Evolutionary conservation across 2,329 filamentous ascomycete genomes (phyloP).

Genomic region (Talaromyces amestolkiae): DNA sequence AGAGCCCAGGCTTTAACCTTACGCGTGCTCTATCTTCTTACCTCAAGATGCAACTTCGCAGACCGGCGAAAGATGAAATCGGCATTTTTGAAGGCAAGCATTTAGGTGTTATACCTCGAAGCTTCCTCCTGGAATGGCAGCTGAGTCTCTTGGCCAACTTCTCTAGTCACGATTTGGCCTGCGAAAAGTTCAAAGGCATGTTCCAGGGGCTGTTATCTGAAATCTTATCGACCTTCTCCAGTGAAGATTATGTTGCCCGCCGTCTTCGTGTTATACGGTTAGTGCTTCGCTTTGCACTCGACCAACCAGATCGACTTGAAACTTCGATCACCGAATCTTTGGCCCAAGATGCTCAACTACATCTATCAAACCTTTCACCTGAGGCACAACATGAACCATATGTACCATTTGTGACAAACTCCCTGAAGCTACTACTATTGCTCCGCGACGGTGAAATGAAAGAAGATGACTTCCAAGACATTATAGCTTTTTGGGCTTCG

Average conservation of each 20-base stretch:
- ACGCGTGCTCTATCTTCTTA: conserved; percentile 38
- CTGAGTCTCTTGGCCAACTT: conserved; percentile 35
- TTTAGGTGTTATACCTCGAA: conserved; percentile 29
- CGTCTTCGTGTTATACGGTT: conserved; percentile 37
- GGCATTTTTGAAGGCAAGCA: conserved; percentile 34
- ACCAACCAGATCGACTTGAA: conserved; percentile 32
- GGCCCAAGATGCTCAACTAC: conserved; percentile 27
- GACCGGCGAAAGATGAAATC: conserved; percentile 26
- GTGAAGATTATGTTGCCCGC: conserved; percentile 35
- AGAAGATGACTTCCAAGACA: conserved; percentile 27
- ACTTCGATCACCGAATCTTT: conserved; percentile 27
- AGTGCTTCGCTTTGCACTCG: conserved; percentile 35
- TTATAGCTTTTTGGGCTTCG: conserved; percentile 36
- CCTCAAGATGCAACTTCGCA: conserved; percentile 37
- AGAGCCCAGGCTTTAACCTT: conserved; percentile 37
- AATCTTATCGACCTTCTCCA: conserved; percentile 36
- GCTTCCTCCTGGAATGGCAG: conserved; percentile 40
- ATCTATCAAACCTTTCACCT: conserved; percentile 24
- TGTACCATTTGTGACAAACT: conserved; percentile 32
- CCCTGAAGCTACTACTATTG: conserved; percentile 35
- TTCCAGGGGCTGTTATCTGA: conserved; percentile 30
- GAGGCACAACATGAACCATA: conserved; percentile 31
- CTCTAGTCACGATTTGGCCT: conserved; percentile 27
- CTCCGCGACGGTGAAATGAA: conserved; percentile 35
- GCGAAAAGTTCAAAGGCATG: conserved; percentile 29